Conservation (phyloP, 306 rosid species). For the Geum urbanum region DNA sequence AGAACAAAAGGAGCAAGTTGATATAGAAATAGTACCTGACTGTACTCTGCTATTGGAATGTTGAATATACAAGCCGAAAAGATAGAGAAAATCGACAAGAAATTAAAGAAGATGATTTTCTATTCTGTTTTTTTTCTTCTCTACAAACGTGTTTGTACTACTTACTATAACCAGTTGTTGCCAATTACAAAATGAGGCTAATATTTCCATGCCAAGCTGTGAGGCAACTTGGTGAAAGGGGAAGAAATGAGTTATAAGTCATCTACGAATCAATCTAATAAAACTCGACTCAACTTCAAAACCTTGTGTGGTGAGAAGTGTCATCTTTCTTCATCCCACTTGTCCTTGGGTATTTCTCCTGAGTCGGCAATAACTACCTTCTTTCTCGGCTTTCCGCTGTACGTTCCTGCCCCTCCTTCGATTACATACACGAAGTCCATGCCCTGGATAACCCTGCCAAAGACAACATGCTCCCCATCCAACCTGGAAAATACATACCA, state of each 20-base stretch:
- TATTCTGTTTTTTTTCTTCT: constrained; percentile 19
- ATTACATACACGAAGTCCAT: constrained; percentile 73
- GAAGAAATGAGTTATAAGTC: constrained; percentile 16
- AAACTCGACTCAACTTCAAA: constrained; percentile 22
- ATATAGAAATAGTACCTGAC: background rate
- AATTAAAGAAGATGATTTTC: background rate
- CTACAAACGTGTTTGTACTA: constrained; percentile 10
- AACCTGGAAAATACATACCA: constrained; percentile 46
- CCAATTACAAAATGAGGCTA: constrained; percentile 16
- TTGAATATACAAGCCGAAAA: background rate
- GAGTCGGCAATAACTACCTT: constrained; percentile 67
- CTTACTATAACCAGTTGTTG: constrained; percentile 13
- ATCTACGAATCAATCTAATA: constrained; percentile 16
- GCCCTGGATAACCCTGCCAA: constrained; percentile 79
- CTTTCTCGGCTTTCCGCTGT: constrained; percentile 75
- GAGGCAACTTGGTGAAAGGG: constrained; percentile 12
- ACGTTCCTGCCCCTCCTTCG: constrained; percentile 88
- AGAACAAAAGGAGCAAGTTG: background rate
- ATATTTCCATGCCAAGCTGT: constrained; percentile 24
- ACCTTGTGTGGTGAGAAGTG: constrained; percentile 3
- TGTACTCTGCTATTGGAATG: background rate
- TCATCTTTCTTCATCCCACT: constrained; percentile 62
- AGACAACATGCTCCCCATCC: constrained; percentile 83
- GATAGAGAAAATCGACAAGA: background rate
- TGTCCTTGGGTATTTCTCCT: constrained; percentile 62